Conservation (phyloP, 768 basidiomycete genomes). For the Pisolithus tinctorius region DNA sequence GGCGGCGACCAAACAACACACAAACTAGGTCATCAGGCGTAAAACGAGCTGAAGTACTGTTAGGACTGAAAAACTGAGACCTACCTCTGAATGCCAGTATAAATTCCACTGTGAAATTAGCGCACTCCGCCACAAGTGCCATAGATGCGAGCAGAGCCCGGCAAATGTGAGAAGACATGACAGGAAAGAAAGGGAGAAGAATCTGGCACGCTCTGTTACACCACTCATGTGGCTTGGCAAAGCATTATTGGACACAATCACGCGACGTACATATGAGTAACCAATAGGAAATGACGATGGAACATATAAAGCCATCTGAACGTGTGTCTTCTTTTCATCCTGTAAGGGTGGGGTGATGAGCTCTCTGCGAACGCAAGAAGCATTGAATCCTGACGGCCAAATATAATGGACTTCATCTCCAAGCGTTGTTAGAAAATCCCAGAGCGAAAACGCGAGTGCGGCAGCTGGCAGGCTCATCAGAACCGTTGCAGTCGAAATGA, state of each 20-base stretch:
- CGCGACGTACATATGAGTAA: no score
- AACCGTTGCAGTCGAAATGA: no score
- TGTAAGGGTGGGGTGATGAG: background rate
- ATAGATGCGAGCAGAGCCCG: background rate
- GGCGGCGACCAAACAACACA: background rate
- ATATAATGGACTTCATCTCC: conserved; percentile 15
- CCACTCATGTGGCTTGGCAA: no score
- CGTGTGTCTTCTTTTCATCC: background rate
- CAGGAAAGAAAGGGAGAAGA: background rate
- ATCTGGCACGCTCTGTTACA: background rate
- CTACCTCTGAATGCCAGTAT: background rate
- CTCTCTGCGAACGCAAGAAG: background rate
- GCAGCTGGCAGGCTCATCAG: background rate
- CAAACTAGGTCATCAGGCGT: background rate
- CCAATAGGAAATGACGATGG: no score
- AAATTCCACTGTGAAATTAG: background rate
- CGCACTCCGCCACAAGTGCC: background rate
- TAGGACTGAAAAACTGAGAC: background rate
- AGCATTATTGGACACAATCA: no score
- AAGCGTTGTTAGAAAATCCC: conserved; percentile 6
- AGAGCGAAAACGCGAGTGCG: conserved; percentile 3
- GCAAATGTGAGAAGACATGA: background rate
- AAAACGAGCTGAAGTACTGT: no score
- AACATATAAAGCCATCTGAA: background rate
- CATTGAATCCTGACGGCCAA: conserved; percentile 5